Percentiles rank a stretch among this genome's conserved stretches.
Evolutionary conservation across 257 asterid genomes (phyloP).

Genomic region (Solanum acaule): DNA sequence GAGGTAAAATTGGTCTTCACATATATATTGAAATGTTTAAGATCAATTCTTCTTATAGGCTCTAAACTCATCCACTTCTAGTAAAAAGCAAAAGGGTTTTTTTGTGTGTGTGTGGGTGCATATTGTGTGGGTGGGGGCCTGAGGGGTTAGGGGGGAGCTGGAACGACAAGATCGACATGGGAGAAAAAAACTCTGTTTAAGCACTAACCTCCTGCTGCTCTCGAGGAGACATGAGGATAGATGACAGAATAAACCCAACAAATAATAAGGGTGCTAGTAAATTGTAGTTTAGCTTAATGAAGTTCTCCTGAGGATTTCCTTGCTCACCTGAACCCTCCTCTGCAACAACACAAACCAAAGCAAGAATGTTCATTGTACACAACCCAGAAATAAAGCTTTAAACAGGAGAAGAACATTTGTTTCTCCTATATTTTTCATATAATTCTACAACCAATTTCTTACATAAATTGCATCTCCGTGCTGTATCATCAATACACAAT

Average conservation of each 20-base stretch:
- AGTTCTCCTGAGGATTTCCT: constrained; percentile 20
- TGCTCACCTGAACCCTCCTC: constrained; percentile 39
- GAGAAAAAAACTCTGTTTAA: not conserved
- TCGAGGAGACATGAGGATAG: constrained; percentile 4
- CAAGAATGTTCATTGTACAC: not conserved
- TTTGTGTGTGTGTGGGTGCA: not conserved
- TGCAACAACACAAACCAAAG: constrained; percentile 11
- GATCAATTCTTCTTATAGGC: not conserved
- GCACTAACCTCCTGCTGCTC: constrained; percentile 45
- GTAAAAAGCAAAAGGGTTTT: not conserved
- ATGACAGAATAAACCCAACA: constrained; percentile 20
- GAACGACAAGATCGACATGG: not conserved
- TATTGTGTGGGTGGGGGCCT: not conserved
- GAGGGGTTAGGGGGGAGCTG: not conserved
- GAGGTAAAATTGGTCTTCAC: not conserved
- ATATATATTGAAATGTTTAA: not conserved
- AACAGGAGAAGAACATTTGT: not conserved
- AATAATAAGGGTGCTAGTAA: constrained; percentile 7
- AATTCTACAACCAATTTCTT: not conserved
- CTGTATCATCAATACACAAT: not conserved
- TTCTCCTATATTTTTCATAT: not conserved
- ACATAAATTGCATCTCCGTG: not conserved
- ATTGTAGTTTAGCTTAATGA: constrained; percentile 16
- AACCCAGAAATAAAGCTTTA: not conserved
- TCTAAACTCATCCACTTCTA: not conserved